Base-by-base conservation (phyloP, 768 basidiomycete genomes). In the Serendipita sp. region DNA sequence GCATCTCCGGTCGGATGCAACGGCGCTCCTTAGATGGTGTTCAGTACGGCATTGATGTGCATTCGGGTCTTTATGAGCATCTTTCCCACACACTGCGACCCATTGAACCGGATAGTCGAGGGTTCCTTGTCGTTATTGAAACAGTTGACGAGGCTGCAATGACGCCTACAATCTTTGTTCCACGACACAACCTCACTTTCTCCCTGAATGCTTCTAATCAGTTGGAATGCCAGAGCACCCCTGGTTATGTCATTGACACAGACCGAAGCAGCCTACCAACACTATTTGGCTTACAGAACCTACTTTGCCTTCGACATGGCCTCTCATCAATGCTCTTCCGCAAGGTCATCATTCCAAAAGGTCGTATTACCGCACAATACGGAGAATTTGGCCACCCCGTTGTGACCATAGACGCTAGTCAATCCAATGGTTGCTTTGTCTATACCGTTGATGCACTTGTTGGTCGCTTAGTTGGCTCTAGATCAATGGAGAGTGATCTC, bases 201-300 rank as follows among this genome's bases (percentile, higher is more conserved):
- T 33, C 24, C n/a, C 24, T 58, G 22, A 24, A 28, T n/a, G 1
- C 1, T 11, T 17, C 22, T 1, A 17, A 17, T 20, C 53, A 31
- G 31, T 31, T 58, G 1, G 53, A 58, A 28, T 58, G 53, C 30
- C 22, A 26, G 1, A 58, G 53, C 3, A n/a, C 31, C 2, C 53
- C 53, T n/a, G 53, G 53, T n/a, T 58, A 24, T 33, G 17, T 58
- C 53, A 11, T 58, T 3, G 24, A 58, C 2, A 24, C 3, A 2
- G 33, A 58, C n/a, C 1, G 24, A 24, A 3, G 26, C 9, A 20
- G 30, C 4, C 11, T 58, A 2, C 11, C 24, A 2, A 24, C 24
- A 2, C 2, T 58, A 1, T 48, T 48, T 78, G 17, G 71, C 80
- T 3, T 72, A 79, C 44, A 71, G 76, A n/a, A 67, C 69, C 67